Percentiles rank a stretch among this genome's conserved stretches.
phyloP scores from a whole-genome alignment of 306 rosid genomes.

The Rubus idaeus region DNA sequence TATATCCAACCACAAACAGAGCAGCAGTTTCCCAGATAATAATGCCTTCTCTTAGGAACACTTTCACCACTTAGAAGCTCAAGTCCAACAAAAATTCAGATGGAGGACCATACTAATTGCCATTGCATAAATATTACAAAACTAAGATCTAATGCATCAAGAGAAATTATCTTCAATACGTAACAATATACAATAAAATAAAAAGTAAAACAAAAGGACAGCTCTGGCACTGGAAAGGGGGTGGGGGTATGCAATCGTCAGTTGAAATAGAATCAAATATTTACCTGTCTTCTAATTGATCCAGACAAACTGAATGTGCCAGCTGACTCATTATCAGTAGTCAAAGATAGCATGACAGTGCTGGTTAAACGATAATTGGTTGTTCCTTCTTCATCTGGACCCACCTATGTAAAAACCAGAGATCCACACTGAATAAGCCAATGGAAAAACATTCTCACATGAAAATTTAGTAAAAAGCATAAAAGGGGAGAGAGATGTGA shows the following conservation, averaged over 20 bases:
- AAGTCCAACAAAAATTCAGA: not conserved
- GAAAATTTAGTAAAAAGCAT: not conserved
- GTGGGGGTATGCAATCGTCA: not conserved
- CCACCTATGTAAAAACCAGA: constrained; percentile 49
- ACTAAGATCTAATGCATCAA: not conserved
- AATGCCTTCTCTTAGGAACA: not conserved
- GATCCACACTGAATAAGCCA: constrained; percentile 12
- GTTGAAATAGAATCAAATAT: constrained; percentile 22
- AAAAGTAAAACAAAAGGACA: not conserved
- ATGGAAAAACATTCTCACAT: not conserved
- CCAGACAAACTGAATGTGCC: constrained; percentile 94
- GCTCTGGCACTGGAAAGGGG: not conserved
- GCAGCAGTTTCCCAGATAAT: not conserved
- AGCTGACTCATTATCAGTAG: constrained; percentile 76
- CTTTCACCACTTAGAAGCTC: not conserved
- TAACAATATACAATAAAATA: not conserved
- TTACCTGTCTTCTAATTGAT: constrained; percentile 88
- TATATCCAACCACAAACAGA: not conserved
- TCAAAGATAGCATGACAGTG: constrained; percentile 88
- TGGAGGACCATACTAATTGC: not conserved
- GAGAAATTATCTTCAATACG: not conserved
- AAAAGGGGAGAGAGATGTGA: constrained; percentile 10
- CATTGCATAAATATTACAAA: not conserved
- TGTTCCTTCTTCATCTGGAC: constrained; percentile 83
- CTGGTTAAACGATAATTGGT: constrained; percentile 81